Evolutionary conservation across 2,329 filamentous ascomycete species (phyloP), one percentile per base, ranked within the genome.

Genomic region (Monilinia polystroma): DNA sequence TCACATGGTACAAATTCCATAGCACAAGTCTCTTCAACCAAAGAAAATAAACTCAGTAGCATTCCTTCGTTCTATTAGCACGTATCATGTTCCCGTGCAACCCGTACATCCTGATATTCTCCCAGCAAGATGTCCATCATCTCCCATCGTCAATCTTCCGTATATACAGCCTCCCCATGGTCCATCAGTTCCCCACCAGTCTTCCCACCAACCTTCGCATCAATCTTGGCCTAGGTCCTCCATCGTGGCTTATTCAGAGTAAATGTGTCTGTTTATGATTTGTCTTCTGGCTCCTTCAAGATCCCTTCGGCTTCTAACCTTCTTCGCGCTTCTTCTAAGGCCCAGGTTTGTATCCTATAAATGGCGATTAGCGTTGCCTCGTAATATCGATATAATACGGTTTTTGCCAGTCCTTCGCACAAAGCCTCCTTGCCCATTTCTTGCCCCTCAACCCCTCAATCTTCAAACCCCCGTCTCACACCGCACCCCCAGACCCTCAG

Each of bases 231-330:
- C 29, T 47, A 12, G 32, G 23, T 51, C 26, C 45, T 60, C 45
- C 43, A 60, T 60, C 43, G 29, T 49, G 23, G 16, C 20, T 60
- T 52, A n/a, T 32, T 51, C 47, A 62, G 8, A 18, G 7, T 23
- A 38, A 26, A 38, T 41, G 56, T 4, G 41, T n/a, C 20, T 57
- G n/a, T 18, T 67, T 67, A 74, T 58, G 68, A 70, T 58, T 75
- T 75, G 57, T 67, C 78, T 72, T 82, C 80, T 52, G 91, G 90
- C 76, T 97, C 94, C 76, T 91, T 87, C 76, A 98, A 81, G 77
- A 98, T 93, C 68, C 95, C 95, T 83, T 99, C 95, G 68, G 88
- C 90, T 83, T 99, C 95, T 85, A 99, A 88, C 82, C 95, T 87
- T 82, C 95, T 87, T 77, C 95, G 87, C 64, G 95, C 95, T 83